phyloP scores from a whole-genome alignment of 257 asterid genomes.

The Fraxinus excelsior region DNA sequence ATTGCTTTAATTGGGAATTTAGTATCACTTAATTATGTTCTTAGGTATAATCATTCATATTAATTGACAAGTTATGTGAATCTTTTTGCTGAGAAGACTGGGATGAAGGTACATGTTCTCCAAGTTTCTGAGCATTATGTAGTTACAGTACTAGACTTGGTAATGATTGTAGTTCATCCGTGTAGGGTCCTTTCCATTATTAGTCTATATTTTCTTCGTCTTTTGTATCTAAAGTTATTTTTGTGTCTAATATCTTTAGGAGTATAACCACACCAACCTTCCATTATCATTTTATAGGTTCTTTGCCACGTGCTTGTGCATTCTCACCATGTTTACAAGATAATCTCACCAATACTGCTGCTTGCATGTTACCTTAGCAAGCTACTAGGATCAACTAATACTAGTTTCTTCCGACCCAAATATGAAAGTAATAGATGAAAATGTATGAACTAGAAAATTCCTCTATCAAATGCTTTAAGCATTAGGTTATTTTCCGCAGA shows the following conservation, averaged over 20 bases:
- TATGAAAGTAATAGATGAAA: neutral
- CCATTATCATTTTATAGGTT: neutral
- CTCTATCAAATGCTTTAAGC: conserved; percentile 7
- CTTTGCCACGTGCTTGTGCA: conserved; percentile 5
- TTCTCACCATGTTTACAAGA: neutral
- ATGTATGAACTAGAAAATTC: conserved; percentile 5
- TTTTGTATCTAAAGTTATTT: neutral
- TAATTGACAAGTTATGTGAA: neutral
- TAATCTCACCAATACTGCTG: neutral
- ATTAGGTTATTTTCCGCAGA: neutral
- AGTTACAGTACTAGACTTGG: neutral
- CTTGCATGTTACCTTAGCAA: conserved; percentile 1
- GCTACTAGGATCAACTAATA: conserved; percentile 2
- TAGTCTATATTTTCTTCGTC: neutral
- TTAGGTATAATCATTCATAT: neutral
- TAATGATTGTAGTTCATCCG: neutral
- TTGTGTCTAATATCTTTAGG: neutral
- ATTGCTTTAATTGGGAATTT: neutral
- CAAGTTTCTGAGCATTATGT: neutral
- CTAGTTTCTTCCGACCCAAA: neutral
- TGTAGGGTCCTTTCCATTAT: neutral
- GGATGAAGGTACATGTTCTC: neutral
- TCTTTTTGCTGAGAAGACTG: neutral
- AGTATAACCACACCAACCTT: neutral
- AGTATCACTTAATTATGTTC: neutral